Evolutionary conservation across 345 rosid species (phyloP), one percentile per base, ranked within the genome.

Genomic region (Crucihimalaya himalaica): DNA sequence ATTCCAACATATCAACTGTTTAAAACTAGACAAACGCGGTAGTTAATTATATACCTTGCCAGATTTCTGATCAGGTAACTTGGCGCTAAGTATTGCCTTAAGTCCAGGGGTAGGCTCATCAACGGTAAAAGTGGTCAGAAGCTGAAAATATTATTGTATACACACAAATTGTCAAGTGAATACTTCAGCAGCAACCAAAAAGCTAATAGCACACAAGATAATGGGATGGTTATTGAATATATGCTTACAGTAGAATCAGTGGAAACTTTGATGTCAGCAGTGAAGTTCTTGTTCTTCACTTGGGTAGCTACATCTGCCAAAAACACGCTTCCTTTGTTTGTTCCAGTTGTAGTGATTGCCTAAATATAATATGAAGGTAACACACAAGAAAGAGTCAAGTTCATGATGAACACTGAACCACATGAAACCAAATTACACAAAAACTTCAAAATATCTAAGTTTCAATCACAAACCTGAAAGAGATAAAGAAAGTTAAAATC

Each of bases 41-140:
- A 18, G 57, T 15, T 31, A 19, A 2, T 50, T 29, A 28, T 34
- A 25, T 63, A 78, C 99, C 96, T 89, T 96, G 71, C 96, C 95
- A 79, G 98, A 92, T 80, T 84, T 87, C 86, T 92, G 97, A 74
- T 96, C 99, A 59, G 99, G 99, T 27, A 92, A 74, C 63, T 64
- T 82, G 63, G 94, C 90, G 82, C 89, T 90, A 62, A 92, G 54
- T 70, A 96, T 90, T 13, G 93, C 61, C 93, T 96, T 96, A 32
- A 96, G 70, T 40, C 99, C 98, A 34, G 95, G 99, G 25, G 98
- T 83, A 74, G 87, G 87, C 77, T 96, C 99, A 60, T 96, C 91
- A n/a, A 85, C 16, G 4, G 98, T 92, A 63, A 96, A 55, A 69
- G 99, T 92, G 28, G 99, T 85, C 45, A 87, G 68, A 66, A 96